Evolutionary conservation across 2,329 filamentous ascomycete species (phyloP).

Genomic region (Thielaviopsis euricoi): DNA sequence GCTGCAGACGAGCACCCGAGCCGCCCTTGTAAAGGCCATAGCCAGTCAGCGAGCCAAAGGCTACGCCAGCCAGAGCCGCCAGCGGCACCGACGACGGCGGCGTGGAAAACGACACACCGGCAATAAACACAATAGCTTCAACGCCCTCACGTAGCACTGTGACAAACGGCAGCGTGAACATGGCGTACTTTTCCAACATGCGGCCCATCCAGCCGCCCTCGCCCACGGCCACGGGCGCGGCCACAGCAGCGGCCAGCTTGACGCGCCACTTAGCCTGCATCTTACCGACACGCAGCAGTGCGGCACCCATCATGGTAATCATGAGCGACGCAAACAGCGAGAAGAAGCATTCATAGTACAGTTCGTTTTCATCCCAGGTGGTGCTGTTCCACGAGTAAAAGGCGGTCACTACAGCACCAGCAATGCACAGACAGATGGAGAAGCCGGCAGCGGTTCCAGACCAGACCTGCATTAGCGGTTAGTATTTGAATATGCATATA

Average conservation of each 20-base stretch:
- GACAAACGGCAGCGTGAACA: slow-evolving; percentile 76
- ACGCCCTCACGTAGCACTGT: slow-evolving; percentile 77
- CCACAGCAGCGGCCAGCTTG: slow-evolving; percentile 58
- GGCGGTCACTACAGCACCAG: slow-evolving; percentile 50
- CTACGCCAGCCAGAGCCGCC: slow-evolving; percentile 55
- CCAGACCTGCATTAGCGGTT: slow-evolving; percentile 37
- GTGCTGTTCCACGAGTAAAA: slow-evolving; percentile 41
- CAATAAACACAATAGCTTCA: slow-evolving; percentile 74
- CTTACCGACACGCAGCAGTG: slow-evolving; percentile 65
- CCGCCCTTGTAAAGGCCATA: slow-evolving; percentile 55
- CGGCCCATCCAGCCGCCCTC: slow-evolving; percentile 39
- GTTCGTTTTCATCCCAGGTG: slow-evolving; percentile 49
- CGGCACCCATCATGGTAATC: slow-evolving; percentile 67
- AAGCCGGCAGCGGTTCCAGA: slow-evolving; percentile 45
- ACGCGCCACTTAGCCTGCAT: slow-evolving; percentile 77
- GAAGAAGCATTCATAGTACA: slow-evolving; percentile 71
- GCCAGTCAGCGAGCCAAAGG: slow-evolving; percentile 50
- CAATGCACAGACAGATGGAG: slow-evolving; percentile 47
- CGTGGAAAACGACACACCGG: slow-evolving; percentile 61
- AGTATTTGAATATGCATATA: neutral
- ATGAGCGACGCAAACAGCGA: slow-evolving; percentile 59
- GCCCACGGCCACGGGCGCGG: slow-evolving; percentile 30
- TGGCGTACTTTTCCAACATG: slow-evolving; percentile 61
- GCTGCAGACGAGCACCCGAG: slow-evolving; percentile 34
- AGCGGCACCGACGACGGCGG: slow-evolving; percentile 65